Base-by-base conservation (phyloP, 2,329 filamentous ascomycete species). In the Fusarium burgessii region DNA sequence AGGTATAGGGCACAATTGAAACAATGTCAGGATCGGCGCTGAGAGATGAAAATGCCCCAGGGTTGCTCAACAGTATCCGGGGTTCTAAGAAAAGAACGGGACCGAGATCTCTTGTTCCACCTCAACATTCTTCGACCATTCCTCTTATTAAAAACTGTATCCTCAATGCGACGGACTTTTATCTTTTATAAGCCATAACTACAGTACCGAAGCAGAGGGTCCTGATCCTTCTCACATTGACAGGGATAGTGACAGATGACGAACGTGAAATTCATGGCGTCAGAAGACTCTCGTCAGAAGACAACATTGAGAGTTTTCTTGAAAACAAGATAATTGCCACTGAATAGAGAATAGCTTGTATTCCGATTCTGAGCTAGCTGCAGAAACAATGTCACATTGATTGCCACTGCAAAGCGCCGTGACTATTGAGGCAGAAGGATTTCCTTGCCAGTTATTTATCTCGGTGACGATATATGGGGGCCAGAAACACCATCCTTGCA, bases 401-500 rank as follows among this genome's bases (percentile, higher is more conserved):
- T 33, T 45, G 15, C 38, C 51, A 33, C 27, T 10, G 2, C 7
- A 33, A 33, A 33, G n/a, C 36, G 15, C 17, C 2, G 32, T 8
- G 10, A 8, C 15, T 11, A 23, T 18, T 25, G 38, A 45, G 38
- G 17, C 27, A 46, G 27, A 45, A 45, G 27, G 27, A 55, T 45
- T 46, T 46, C n/a, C n/a, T n/a, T 23, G n/a, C 38, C 10, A 45
- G 51, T 29, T 7, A 33, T 25, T 45, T 14, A 45, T 55, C 38
- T 55, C 11, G 38, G 51, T 45, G 27, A 40, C 33, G 35, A 52
- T 40, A 41, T 15, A 27, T 52, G 49, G 33, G 47, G 49, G 49
- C 38, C n/a, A 33, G n/a, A 8, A 33, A 33, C 50, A 20, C 20
- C n/a, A 66, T 13, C 47, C 54, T 23, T 66, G 63, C 33, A 32